Base-by-base conservation (phyloP, 2,329 filamentous ascomycete species). In the Alternaria hordeiaustralica region DNA sequence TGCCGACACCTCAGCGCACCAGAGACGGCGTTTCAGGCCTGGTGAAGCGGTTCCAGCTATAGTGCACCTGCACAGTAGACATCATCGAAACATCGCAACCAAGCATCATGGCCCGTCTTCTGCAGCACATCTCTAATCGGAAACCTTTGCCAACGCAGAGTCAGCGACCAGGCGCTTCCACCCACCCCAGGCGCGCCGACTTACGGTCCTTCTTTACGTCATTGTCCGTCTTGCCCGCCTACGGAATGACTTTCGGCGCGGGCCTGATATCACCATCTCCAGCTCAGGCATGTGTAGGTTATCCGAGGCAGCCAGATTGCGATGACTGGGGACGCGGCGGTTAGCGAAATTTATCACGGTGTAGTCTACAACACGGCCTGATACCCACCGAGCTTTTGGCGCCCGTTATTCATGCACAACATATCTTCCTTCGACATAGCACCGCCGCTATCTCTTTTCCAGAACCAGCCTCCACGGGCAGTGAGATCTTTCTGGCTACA, bases 191-290 rank as follows among this genome's bases (percentile, higher is more conserved):
- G 20, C 55, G 53, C 47, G 58, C 53, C 53, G 44, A 23, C 13
- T 57, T 28, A 47, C 53, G 58, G 33, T 50, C 57, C 43, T 60
- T 60, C 28, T 41, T 56, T 61, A 61, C 60, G 60, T 61, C 60
- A 58, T 61, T 28, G 11, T 41, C 46, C 33, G n/a, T 47, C 18
- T n/a, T 53, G 21, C 15, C 12, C n/a, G 21, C 26, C 53, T 8
- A 36, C 60, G 60, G 60, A 28, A 54, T 20, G 41, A 58, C 21
- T 58, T 41, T 58, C 55, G 60, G 60, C 45, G 28, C 12, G 13
- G n/a, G 12, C 41, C 58, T 11, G 20, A 15, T 26, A 23, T 47
- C 23, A n/a, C 47, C 28, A 28, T 28, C 60, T 47, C 43, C 30
- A 45, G 41, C 26, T 56, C 13, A 26, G 45, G 18, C 25, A n/a